phyloP scores from a whole-genome alignment of 208 protist species.

The Acanthamoeba divionensis region DNA sequence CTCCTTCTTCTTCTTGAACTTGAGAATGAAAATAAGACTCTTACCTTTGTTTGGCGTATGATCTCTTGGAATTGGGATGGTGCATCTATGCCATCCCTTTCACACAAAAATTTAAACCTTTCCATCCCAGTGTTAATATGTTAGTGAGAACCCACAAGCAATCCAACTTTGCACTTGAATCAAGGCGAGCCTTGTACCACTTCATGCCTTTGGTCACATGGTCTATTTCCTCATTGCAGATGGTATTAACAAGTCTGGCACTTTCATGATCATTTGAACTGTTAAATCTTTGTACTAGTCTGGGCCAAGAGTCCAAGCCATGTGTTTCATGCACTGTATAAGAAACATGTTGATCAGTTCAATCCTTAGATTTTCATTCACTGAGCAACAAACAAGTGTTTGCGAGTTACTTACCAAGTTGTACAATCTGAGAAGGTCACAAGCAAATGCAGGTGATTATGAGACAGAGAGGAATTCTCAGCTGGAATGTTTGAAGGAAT shows the following conservation, averaged over 20 bases:
- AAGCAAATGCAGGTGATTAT: background rate
- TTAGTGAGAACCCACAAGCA: background rate
- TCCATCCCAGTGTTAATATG: background rate
- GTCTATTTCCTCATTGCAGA: slow-evolving; percentile 40
- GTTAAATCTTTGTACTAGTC: slow-evolving; percentile 39
- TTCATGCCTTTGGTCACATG: slow-evolving; percentile 47
- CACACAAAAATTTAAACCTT: slow-evolving; percentile 32
- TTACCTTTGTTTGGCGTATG: background rate
- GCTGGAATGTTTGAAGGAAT: too few species aligned
- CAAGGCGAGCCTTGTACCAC: background rate
- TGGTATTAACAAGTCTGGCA: background rate
- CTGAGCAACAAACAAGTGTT: background rate
- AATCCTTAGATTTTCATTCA: too few species aligned
- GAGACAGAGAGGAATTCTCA: background rate
- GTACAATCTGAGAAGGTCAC: background rate
- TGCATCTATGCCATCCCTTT: background rate
- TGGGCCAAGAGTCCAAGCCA: slow-evolving; percentile 37
- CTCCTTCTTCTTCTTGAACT: too few species aligned
- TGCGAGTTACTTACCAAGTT: background rate
- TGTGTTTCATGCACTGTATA: slow-evolving; percentile 11
- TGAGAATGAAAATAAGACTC: too few species aligned
- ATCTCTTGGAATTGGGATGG: slow-evolving; percentile 10
- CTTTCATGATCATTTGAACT: background rate
- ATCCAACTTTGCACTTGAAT: background rate
- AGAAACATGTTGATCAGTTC: background rate